phyloP scores from a whole-genome alignment of 1,139 yeast species.

The Zygosaccharomyces sapae region DNA sequence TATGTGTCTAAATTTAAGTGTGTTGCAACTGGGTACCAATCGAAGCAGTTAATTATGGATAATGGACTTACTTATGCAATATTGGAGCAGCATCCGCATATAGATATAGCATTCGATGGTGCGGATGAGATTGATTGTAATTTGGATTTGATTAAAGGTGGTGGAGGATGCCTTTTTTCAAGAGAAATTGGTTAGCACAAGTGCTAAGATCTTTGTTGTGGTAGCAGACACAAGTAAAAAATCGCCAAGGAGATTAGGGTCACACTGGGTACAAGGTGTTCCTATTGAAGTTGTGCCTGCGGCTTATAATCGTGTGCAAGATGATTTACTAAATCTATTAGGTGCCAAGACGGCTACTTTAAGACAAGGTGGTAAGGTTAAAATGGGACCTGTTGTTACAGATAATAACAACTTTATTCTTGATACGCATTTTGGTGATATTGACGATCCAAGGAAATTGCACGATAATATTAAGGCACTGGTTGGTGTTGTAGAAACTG shows the following conservation, averaged over 20 bases:
- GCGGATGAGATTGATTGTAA: constrained; percentile 91
- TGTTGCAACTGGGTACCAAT: constrained; percentile 96
- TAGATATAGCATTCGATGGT: constrained; percentile 96
- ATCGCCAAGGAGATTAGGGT: constrained; percentile 62
- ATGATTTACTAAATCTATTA: constrained; percentile 51
- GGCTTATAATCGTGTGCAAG: constrained; percentile 72
- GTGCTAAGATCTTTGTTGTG: constrained; percentile 70
- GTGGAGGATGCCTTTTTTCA: constrained; percentile 98
- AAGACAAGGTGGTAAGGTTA: constrained; percentile 84
- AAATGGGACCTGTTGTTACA: constrained; percentile 98
- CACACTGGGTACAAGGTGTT: constrained; percentile 82
- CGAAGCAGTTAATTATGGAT: constrained; percentile 75
- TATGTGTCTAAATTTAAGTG: constrained; percentile 58
- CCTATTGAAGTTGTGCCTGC: constrained; percentile 95
- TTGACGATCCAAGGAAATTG: constrained; percentile 55
- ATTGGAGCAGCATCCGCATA: constrained; percentile 71
- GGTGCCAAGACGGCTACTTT: constrained; percentile 55
- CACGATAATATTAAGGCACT: constrained; percentile 65
- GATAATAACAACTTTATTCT: constrained; percentile 92
- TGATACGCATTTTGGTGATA: constrained; percentile 88
- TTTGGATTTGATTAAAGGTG: constrained; percentile 91
- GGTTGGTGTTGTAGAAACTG: constrained; percentile 97
- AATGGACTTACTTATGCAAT: constrained; percentile 77
- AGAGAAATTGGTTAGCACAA: constrained; percentile 87
- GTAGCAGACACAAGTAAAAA: constrained; percentile 92